Conservation (phyloP, 2,329 filamentous ascomycete species). For the Metarhizium brunneum region DNA sequence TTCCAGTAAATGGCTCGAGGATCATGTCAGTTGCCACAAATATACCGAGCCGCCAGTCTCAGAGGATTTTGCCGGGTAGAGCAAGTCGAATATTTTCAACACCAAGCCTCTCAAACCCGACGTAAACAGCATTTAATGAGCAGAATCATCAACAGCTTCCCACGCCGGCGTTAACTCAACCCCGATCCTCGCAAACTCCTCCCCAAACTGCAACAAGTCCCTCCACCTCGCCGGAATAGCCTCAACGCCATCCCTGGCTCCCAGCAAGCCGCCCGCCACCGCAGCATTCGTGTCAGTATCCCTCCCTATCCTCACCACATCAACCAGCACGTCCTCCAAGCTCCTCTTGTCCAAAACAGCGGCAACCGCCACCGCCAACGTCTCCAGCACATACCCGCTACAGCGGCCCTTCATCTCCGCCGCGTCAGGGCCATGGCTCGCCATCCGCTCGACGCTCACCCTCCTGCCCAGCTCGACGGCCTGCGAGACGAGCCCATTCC, state of each 20-base stretch:
- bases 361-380: constrained; percentile 29
- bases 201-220: not conserved
- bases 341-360: constrained; percentile 30
- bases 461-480: not conserved
- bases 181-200: not conserved
- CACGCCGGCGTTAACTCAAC: not conserved
- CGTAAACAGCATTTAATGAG: not conserved
- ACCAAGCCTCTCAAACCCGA: too few relatives aligned
- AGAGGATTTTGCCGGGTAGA: too few relatives aligned
- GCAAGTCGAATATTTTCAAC: too few relatives aligned
- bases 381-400: constrained; percentile 33
- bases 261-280: not conserved
- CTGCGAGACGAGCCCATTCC: not conserved
- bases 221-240: not conserved
- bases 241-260: not conserved
- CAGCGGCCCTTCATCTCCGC: constrained; percentile 17
- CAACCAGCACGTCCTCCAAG: constrained; percentile 34
- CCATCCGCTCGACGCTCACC: constrained; percentile 13
- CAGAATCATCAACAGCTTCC: too few relatives aligned
- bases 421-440: constrained; percentile 18
- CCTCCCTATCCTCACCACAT: constrained; percentile 23
- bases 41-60: too few relatives aligned
- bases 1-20: too few relatives aligned
- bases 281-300: not conserved
- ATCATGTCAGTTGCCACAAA: too few relatives aligned